Evolutionary conservation across 2,329 filamentous ascomycete species (phyloP), one percentile per base, ranked within the genome.

Genomic region (Acephala macrosclerotiorum): DNA sequence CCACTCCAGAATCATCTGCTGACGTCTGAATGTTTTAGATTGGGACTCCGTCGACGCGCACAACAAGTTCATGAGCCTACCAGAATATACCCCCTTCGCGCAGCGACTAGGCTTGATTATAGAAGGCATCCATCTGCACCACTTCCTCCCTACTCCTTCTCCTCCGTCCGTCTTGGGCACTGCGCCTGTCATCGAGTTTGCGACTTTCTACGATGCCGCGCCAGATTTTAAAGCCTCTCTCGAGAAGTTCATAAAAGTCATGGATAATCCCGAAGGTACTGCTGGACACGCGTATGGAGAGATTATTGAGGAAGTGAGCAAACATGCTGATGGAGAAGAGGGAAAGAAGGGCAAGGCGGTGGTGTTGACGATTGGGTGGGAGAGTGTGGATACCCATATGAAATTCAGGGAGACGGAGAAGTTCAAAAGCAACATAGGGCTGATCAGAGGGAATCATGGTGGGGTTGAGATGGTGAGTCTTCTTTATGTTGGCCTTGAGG

Each of bases 31-130:
- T 42, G 14, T 12, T 7, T 57, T 61, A 84, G 82, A 80, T 40
- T 85, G 83, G 83, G 76, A 79, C 22, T 74, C 68, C 36, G 57
- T 80, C 40, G 68, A 75, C 22, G 36, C 71, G 7, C 81, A 85
- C 76, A 66, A 78, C 49, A 63, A 70, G 29, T 85, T 85, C 75
- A 77, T 76, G 56, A 53, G 68, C 2, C 74, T 72, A 0, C 72
- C 76, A 9, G 62, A 55, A 25, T 84, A 84, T 73, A 57, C 40
- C 0, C 73, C 79, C 2, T 82, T 84, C 68, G 57, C 78, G 4
- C 6, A 49, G 8, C 33, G 20, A 1, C 33, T 75, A 11, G 1
- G 1, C 1, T 5, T 61, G 0, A 57, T 75, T 16, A 57, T 69
- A 16, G 55, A 59, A 7, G 36, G n/a, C 29, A 40, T 65, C 5